phyloP scores from a whole-genome alignment of 345 rosid genomes.

The Cardamine resedifolia region DNA sequence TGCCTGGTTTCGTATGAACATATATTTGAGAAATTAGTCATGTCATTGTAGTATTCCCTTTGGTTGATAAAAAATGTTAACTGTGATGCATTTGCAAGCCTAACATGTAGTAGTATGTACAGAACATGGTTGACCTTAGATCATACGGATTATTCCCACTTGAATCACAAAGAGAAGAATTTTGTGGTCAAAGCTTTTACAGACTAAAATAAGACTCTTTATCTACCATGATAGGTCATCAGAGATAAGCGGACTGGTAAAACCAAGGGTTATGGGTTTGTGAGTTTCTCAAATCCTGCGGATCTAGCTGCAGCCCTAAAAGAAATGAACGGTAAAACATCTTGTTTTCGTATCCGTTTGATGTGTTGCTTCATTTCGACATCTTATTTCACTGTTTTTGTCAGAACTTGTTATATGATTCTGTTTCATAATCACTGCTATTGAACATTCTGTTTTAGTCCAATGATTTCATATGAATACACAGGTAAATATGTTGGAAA shows the following conservation, averaged over 20 bases:
- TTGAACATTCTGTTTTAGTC: not conserved
- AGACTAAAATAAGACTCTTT: not conserved
- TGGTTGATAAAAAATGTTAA: constrained; percentile 24
- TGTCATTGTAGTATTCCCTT: not conserved
- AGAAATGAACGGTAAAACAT: constrained; percentile 86
- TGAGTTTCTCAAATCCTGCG: constrained; percentile 84
- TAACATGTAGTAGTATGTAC: not conserved
- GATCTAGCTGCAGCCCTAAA: constrained; percentile 92
- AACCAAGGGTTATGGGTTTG: constrained; percentile 96
- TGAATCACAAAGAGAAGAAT: not conserved
- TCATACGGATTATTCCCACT: not conserved
- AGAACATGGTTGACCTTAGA: constrained; percentile 8
- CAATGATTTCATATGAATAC: constrained; percentile 12
- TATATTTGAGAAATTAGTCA: not conserved
- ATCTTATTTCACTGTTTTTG: not conserved
- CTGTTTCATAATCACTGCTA: not conserved
- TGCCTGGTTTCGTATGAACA: not conserved
- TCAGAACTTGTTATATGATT: not conserved
- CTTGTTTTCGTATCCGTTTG: not conserved
- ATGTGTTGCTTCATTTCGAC: constrained; percentile 4
- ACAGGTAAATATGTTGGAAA: constrained; percentile 98
- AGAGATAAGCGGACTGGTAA: constrained; percentile 98
- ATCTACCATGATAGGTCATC: constrained; percentile 59
- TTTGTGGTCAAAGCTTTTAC: constrained; percentile 5
- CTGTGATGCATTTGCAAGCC: constrained; percentile 3